Evolutionary conservation across 2,329 filamentous ascomycete species (phyloP), one percentile per base, ranked within the genome.

Genomic region (Colletotrichum tofieldiae): DNA sequence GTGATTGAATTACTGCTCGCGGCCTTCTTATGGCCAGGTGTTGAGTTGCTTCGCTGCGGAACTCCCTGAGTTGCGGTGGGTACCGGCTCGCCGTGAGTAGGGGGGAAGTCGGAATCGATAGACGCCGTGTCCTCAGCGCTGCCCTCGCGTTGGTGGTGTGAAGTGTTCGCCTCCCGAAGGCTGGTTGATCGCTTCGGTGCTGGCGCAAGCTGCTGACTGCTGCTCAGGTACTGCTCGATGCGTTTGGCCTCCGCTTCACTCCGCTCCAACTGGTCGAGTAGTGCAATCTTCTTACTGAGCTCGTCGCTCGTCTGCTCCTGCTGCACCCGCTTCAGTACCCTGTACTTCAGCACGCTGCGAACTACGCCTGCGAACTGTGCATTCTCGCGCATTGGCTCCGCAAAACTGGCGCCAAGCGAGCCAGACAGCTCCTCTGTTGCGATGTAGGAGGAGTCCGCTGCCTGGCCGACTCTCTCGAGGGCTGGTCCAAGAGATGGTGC

Each of bases 271-370:
- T 95, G 93, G 55, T 97, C 94, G 18, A 99, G 87, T 16, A 96
- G 87, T 3, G 89, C 85, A 77, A 89, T 91, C 85, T 98, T 98
- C 86, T 96, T 98, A 67, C 92, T 89, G 14, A 99, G 86, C 77
- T 99, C 95, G 71, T 99, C 96, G 55, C 93, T 92, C 1, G 96
- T 98, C 92, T 98, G 96, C 79, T 99, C 96, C 81, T 98, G 95
- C 80, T 99, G 96, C 65, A 99, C 94, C 58, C 96, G 90, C 85
- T 99, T 99, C 74, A 98, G 85, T 3, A 98, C 93, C 20, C 96
- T 89, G 80, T 98, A 99, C 75, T 94, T 91, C 66, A 99, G 85
- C 43, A 99, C 96, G 75, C 87, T 93, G 52, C 95, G 91, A 4
- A 99, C 96, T 1, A 99, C 94, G 14, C 96, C 94, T 0, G 96